phyloP scores from a whole-genome alignment of 371 early-diverging fungal genomes.

The Coemansia sp. region DNA sequence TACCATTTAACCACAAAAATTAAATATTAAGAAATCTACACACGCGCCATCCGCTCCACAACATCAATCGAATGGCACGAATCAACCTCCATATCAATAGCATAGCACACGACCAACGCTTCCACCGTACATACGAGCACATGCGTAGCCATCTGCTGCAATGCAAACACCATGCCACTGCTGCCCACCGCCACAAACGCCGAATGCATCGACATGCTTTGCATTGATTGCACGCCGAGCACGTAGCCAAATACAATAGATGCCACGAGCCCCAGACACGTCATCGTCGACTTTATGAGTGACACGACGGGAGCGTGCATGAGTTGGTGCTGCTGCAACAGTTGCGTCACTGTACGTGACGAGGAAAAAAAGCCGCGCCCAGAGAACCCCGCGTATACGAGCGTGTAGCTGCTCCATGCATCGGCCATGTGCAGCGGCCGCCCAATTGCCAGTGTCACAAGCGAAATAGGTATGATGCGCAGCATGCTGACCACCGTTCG shows the following conservation, averaged over 20 bases:
- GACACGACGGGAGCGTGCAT: constrained; percentile 46
- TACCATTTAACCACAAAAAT: not conserved
- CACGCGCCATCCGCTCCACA: constrained; percentile 42
- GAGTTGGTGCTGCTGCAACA: constrained; percentile 38
- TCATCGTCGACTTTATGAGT: constrained; percentile 45
- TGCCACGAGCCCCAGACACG: constrained; percentile 41
- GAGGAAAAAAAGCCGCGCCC: constrained; percentile 47
- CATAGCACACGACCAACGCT: constrained; percentile 51
- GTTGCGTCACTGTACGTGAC: constrained; percentile 20
- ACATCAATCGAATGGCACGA: constrained; percentile 51
- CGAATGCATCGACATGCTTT: constrained; percentile 22
- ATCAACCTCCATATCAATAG: constrained; percentile 45
- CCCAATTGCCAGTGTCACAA: constrained; percentile 35
- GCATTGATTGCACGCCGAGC: constrained; percentile 32
- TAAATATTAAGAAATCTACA: constrained; percentile 12
- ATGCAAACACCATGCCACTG: constrained; percentile 35
- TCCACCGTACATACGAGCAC: constrained; percentile 46
- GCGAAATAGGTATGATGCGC: constrained; percentile 28
- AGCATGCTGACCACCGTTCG: constrained; percentile 36
- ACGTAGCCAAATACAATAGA: constrained; percentile 38
- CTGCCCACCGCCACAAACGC: constrained; percentile 37
- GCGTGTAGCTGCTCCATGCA: constrained; percentile 40
- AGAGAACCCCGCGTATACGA: constrained; percentile 45
- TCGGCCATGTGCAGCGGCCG: constrained; percentile 35
- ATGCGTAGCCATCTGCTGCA: constrained; percentile 44